Evolutionary conservation across 179 eudicot species (phyloP), one percentile per base, ranked within the genome.

Genomic region (Gypsophila paniculata): DNA sequence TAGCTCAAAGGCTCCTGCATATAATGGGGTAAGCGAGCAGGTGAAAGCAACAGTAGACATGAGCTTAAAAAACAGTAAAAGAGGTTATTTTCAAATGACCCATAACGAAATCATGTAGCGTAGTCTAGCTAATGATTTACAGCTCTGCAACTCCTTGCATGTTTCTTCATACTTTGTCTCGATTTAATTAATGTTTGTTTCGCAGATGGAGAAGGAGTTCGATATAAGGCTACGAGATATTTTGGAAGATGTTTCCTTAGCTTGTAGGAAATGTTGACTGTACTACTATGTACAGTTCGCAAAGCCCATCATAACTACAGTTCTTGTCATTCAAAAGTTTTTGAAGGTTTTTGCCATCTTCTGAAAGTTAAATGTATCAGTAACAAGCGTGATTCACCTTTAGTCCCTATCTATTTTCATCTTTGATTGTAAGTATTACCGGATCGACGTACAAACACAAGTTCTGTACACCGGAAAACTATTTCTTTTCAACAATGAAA

Each of bases 211-310:
- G 61, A 57, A 57, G 63, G 63, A 26, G 11, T 59, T 59, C 5
- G 63, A 25, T 26, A n/a, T 26, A 9, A 59, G 38, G 18, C 36
- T 59, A 59, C 63, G 25, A 26, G 18, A 59, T 14, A 23, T 59
- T 59, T 26, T 59, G 63, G 34, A 59, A 14, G 63, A 59, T 59
- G 29, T 59, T 59, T 59, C 62, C n/a, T n/a, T 18, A 53, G 58
- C 22, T n/a, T 59, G 34, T 58, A 22, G 61, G 6, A 58, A 59
- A 55, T 12, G 13, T 55, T 55, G 60, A 55, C 14, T 21, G 60
- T 55, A 55, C 60, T 55, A 19, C 60, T 55, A 55, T 55, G 60
- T 21, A 21, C 10, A 4, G 60, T 19, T 21, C 8, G 60, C 25
- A 18, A 21, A 18, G 26, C 19, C 60, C 21, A n/a, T 55, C 9